These are phyloP conservation scores for Phytopythium helicoides DNA, from an alignment of 352 stramenopile species.

Conservation along the genomic window DNA sequence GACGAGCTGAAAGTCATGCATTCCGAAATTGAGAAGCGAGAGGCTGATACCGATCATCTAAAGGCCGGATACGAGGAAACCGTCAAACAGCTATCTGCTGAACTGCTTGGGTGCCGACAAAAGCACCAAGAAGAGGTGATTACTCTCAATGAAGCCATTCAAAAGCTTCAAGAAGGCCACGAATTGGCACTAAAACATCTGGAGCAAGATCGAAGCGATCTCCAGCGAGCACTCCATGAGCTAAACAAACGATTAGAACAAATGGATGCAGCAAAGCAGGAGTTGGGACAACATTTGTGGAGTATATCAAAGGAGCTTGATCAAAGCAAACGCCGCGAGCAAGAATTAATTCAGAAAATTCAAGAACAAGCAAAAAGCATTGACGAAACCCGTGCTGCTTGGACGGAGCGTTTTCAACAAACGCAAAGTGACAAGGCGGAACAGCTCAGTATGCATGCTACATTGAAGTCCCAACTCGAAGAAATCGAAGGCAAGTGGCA, in stretches of 20 bases:
- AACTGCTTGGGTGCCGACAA: conserved; percentile 28
- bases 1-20: conserved; percentile 64
- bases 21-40: conserved; percentile 44
- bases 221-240: not conserved
- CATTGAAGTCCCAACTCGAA: conserved; percentile 39
- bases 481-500: conserved; percentile 21
- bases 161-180: conserved; percentile 16
- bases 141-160: conserved; percentile 21
- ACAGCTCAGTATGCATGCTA: conserved; percentile 21
- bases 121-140: conserved; percentile 18
- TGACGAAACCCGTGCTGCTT: not conserved
- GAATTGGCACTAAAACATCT: conserved; percentile 8
- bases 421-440: conserved; percentile 42
- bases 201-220: conserved; percentile 2
- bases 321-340: conserved; percentile 32
- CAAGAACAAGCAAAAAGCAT: conserved; percentile 8
- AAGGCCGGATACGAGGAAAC: conserved; percentile 35
- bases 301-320: conserved; percentile 46
- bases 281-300: conserved; percentile 64
- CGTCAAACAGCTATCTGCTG: conserved; percentile 20
- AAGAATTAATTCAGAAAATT: conserved; percentile 34
- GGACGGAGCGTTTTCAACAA: conserved; percentile 36
- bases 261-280: conserved; percentile 38
- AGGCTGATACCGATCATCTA: conserved; percentile 30
- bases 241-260: conserved; percentile 1